These are phyloP conservation scores for Ganoderma meredithae DNA, from an alignment of 1,284 basidiomycete genomes.

Conservation along the genomic window DNA sequence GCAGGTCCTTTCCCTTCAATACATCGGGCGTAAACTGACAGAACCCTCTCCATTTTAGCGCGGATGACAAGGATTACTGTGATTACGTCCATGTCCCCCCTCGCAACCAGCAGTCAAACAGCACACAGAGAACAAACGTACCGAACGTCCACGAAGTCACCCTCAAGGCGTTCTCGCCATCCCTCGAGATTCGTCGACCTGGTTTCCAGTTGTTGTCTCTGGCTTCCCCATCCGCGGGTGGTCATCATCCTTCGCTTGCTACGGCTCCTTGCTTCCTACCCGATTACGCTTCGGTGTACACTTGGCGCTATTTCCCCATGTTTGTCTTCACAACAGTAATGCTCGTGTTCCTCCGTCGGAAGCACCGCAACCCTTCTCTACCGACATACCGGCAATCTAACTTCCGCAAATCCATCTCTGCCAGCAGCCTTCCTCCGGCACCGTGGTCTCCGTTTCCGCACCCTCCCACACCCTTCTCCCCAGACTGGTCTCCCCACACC, in stretches of 20 bases:
- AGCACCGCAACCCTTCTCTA: constrained; percentile 64
- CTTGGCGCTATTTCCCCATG: constrained; percentile 54
- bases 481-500: constrained; percentile 27
- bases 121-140: background rate
- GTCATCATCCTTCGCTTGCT: constrained; percentile 35
- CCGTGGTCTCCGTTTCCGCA: constrained; percentile 32
- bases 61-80: constrained; percentile 91
- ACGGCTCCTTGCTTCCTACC: constrained; percentile 62
- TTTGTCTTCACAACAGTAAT: constrained; percentile 44
- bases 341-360: constrained; percentile 41
- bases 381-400: constrained; percentile 19
- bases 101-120: constrained; percentile 45
- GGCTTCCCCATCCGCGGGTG: constrained; percentile 48
- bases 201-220: constrained; percentile 89
- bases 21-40: constrained; percentile 3
- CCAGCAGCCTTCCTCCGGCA: constrained; percentile 69
- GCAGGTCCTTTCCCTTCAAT: constrained; percentile 46
- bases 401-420: constrained; percentile 38
- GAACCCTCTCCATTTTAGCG: constrained; percentile 51
- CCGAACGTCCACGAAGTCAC: constrained; percentile 63
- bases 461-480: constrained; percentile 63
- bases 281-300: constrained; percentile 59
- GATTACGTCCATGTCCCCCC: constrained; percentile 60
- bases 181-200: constrained; percentile 76
- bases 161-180: constrained; percentile 86